These are phyloP conservation scores for Cladophialophora carrionii DNA, from an alignment of 2,329 filamentous ascomycete genomes.

Conservation along the genomic window DNA sequence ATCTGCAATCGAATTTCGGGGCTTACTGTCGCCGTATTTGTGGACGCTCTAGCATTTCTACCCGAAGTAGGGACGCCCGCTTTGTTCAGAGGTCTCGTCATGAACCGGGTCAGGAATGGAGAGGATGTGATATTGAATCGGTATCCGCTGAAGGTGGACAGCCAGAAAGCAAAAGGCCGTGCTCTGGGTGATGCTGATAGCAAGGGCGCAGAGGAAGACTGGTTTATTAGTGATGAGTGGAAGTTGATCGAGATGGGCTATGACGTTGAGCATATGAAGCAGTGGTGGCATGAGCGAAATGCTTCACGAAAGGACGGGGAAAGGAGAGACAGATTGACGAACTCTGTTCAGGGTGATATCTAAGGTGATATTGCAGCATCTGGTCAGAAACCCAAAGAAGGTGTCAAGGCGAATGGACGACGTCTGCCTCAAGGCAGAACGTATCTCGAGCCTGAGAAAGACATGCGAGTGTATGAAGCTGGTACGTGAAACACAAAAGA, in stretches of 20 bases:
- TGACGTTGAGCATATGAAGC: slow-evolving; percentile 32
- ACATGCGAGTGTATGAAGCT: background rate
- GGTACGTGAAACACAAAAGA: background rate
- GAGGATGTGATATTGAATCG: slow-evolving; percentile 42
- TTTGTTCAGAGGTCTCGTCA: slow-evolving; percentile 40
- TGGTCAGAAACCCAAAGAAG: background rate
- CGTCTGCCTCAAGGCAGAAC: no score
- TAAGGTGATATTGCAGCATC: background rate
- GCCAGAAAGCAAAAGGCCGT: slow-evolving; percentile 9
- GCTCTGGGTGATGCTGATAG: background rate
- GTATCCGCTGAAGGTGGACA: slow-evolving; percentile 32
- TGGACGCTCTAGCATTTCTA: slow-evolving; percentile 40
- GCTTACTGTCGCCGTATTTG: slow-evolving; percentile 40
- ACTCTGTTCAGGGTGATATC: background rate
- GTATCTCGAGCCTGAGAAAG: background rate
- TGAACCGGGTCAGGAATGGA: slow-evolving; percentile 33
- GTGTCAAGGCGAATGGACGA: no score
- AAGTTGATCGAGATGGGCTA: slow-evolving; percentile 32
- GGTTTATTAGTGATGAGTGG: slow-evolving; percentile 37
- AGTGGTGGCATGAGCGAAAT: slow-evolving; percentile 36
- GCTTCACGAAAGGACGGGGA: background rate
- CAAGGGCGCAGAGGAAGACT: slow-evolving; percentile 28
- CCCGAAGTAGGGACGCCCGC: slow-evolving; percentile 40
- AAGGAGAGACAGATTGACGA: background rate
- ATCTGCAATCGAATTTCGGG: slow-evolving; percentile 32